A percentile compares a stretch with the other conserved stretches of the same genome.
phyloP scores from a whole-genome alignment of 192 early-diverging fungal species.

The Backusella australiensis region DNA sequence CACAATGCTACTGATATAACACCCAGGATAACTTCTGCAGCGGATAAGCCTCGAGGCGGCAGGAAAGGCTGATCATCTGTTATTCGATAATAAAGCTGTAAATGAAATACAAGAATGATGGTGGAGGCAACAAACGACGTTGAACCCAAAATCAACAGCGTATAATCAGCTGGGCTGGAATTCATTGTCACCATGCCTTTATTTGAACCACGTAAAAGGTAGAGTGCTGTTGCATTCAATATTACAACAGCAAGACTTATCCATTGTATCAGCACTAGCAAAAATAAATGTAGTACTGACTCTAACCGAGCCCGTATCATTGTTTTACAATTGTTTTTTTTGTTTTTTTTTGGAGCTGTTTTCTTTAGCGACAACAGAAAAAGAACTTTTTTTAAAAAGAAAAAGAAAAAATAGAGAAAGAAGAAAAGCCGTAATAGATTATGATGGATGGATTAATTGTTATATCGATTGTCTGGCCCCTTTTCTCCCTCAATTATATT shows the following conservation, averaged over 20 bases:
- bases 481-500: background rate
- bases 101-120: constrained; percentile 8
- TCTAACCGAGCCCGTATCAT: constrained; percentile 15
- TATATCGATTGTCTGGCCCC: background rate
- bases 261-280: constrained; percentile 15
- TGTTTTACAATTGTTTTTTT: background rate
- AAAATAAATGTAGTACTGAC: constrained; percentile 8
- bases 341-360: background rate
- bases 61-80: background rate
- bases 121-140: background rate
- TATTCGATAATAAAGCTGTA: background rate
- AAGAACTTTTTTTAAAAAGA: background rate
- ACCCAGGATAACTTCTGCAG: constrained; percentile 1
- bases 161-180: constrained; percentile 15
- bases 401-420: background rate
- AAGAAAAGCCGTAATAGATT: background rate
- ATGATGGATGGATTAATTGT: background rate
- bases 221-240: constrained; percentile 10
- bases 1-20: background rate
- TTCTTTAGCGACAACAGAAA: constrained; percentile 1
- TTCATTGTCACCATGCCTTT: background rate
- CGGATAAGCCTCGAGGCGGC: background rate
- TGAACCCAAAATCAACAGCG: constrained; percentile 1
- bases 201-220: background rate
- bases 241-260: constrained; percentile 14